Evolutionary conservation across 257 asterid genomes (phyloP).

Genomic region (Scutellaria minor): DNA sequence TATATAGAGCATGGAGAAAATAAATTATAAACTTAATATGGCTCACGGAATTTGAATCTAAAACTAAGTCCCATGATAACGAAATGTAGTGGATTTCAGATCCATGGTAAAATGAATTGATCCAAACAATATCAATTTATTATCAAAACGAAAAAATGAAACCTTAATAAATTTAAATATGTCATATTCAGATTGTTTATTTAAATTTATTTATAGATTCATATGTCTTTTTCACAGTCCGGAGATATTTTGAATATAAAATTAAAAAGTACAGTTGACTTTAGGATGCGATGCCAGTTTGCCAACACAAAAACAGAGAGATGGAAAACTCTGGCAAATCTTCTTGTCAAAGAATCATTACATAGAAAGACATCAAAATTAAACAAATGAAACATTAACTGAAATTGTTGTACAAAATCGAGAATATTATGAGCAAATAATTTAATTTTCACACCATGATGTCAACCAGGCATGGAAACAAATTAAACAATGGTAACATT

Average conservation of each 20-base stretch:
- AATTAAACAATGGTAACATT: conserved; percentile 38
- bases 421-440: conserved; percentile 35
- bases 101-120: too few species aligned
- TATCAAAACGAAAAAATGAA: too few species aligned
- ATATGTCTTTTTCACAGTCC: neutral
- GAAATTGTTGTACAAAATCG: conserved; percentile 44
- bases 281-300: conserved; percentile 36
- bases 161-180: too few species aligned
- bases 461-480: conserved; percentile 49
- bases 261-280: conserved; percentile 40
- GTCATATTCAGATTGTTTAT: neutral
- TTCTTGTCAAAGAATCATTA: conserved; percentile 35
- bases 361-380: conserved; percentile 1
- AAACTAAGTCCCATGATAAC: too few species aligned
- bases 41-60: too few species aligned
- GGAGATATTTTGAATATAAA: conserved; percentile 26
- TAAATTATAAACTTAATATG: too few species aligned
- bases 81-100: too few species aligned
- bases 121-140: too few species aligned
- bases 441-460: conserved; percentile 30
- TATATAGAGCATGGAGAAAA: too few species aligned
- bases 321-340: conserved; percentile 41
- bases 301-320: conserved; percentile 33
- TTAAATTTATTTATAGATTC: neutral
- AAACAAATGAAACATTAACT: conserved; percentile 6